phyloP scores from a whole-genome alignment of 2,329 filamentous ascomycete genomes.

The Calonectria montana region DNA sequence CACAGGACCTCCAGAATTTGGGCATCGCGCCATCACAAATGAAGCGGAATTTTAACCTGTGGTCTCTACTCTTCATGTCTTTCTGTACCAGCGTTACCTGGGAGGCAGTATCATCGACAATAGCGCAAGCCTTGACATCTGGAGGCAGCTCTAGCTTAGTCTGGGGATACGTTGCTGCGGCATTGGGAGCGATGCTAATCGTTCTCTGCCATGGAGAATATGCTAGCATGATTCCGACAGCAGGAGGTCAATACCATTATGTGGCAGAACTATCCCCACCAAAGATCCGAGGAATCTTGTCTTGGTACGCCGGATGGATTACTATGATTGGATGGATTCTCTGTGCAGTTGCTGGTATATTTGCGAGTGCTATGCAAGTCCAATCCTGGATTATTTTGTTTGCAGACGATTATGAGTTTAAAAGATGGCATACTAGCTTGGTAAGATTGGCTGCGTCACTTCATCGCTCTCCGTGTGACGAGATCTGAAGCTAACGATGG shows the following conservation, averaged over 20 bases:
- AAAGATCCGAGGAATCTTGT: background rate
- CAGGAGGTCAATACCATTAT: conserved; percentile 15
- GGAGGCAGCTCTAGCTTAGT: conserved; percentile 21
- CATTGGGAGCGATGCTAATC: background rate
- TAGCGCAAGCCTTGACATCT: conserved; percentile 8
- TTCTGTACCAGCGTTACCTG: conserved; percentile 26
- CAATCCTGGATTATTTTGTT: conserved; percentile 9
- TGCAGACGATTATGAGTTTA: background rate
- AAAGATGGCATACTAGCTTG: conserved; percentile 14
- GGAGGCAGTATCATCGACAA: conserved; percentile 11
- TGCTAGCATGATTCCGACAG: conserved; percentile 5
- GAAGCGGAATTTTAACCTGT: conserved; percentile 21
- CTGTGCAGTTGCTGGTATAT: background rate
- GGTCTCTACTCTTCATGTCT: conserved; percentile 21
- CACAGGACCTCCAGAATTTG: background rate
- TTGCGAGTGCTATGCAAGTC: conserved; percentile 11
- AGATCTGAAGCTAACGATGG: background rate
- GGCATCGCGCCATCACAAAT: conserved; percentile 20
- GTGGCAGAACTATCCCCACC: background rate
- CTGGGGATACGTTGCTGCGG: conserved; percentile 17
- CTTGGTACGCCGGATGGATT: conserved; percentile 14
- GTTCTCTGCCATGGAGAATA: background rate
- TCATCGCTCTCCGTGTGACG: too few species aligned
- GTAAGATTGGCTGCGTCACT: background rate
- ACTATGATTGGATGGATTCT: conserved; percentile 15